phyloP scores from a whole-genome alignment of 306 rosid genomes.

The Lagenaria siceraria region DNA sequence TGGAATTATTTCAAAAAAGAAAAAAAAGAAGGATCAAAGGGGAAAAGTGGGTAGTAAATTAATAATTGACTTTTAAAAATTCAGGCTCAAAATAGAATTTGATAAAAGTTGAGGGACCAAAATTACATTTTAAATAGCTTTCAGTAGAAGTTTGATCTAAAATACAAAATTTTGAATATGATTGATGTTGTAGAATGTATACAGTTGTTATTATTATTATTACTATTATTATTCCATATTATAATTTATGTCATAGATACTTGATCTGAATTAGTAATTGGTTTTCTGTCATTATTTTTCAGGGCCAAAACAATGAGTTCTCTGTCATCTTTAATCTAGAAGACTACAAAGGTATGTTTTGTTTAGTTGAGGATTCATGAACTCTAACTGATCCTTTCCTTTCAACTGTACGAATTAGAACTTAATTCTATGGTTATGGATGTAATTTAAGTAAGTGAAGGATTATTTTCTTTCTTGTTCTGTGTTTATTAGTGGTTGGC shows the following conservation, averaged over 20 bases:
- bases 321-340: slow-evolving; percentile 79
- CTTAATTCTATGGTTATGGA: neutral
- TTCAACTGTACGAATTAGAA: neutral
- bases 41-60: neutral
- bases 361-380: neutral
- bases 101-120: neutral
- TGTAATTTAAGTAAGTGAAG: neutral
- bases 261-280: neutral
- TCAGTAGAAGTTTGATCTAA: neutral
- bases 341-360: slow-evolving; percentile 72
- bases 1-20: no score
- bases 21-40: neutral
- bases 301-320: slow-evolving; percentile 85
- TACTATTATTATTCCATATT: neutral
- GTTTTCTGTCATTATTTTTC: slow-evolving; percentile 24
- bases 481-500: neutral
- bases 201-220: neutral
- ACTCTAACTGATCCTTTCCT: neutral
- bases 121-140: neutral
- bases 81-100: neutral
- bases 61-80: neutral
- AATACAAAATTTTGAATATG: neutral
- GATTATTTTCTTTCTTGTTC: neutral
- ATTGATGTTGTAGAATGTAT: neutral
- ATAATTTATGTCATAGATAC: neutral